Conservation (phyloP, 352 stramenopile genomes). For the Phytopythium chamaehyphon region DNA sequence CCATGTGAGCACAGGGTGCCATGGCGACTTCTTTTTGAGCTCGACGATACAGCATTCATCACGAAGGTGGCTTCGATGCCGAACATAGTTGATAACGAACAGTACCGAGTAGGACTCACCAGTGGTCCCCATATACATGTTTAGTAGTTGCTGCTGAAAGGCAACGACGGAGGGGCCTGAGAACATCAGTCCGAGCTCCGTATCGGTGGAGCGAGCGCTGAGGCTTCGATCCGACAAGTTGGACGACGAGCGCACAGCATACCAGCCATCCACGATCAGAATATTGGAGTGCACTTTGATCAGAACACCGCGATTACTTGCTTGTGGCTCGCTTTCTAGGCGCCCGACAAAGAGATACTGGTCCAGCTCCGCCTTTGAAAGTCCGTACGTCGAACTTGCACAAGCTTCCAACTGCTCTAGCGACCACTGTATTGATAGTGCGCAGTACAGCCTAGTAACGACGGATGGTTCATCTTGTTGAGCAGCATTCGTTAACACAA, state of each 20-base stretch:
- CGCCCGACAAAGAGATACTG: slow-evolving; percentile 46
- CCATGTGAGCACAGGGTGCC: slow-evolving; percentile 69
- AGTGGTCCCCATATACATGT: slow-evolving; percentile 57
- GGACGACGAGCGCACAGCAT: slow-evolving; percentile 66
- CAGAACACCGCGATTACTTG: slow-evolving; percentile 23
- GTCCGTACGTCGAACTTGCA: slow-evolving; percentile 30
- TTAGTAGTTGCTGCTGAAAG: slow-evolving; percentile 61
- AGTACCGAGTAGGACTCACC: slow-evolving; percentile 25
- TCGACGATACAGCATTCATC: slow-evolving; percentile 40
- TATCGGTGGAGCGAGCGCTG: slow-evolving; percentile 63
- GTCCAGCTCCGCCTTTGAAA: slow-evolving; percentile 33
- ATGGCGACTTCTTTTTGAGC: slow-evolving; percentile 46
- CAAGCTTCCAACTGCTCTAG: slow-evolving; percentile 62
- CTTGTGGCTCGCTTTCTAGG: slow-evolving; percentile 20
- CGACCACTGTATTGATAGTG: slow-evolving; percentile 75
- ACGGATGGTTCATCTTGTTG: slow-evolving; percentile 78
- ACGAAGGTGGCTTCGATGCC: background rate
- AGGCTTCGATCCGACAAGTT: slow-evolving; percentile 76
- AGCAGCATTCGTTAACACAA: slow-evolving; percentile 70
- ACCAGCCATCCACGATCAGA: slow-evolving; percentile 66
- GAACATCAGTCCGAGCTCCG: slow-evolving; percentile 64
- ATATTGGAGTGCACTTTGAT: slow-evolving; percentile 84
- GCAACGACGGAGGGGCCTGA: slow-evolving; percentile 28
- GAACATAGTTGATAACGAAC: slow-evolving; percentile 17
- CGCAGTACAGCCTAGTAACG: slow-evolving; percentile 71